Evolutionary conservation across 2,329 filamentous ascomycete genomes (phyloP), one percentile per base, ranked within the genome.

Genomic region (Scedosporium minutisporum): DNA sequence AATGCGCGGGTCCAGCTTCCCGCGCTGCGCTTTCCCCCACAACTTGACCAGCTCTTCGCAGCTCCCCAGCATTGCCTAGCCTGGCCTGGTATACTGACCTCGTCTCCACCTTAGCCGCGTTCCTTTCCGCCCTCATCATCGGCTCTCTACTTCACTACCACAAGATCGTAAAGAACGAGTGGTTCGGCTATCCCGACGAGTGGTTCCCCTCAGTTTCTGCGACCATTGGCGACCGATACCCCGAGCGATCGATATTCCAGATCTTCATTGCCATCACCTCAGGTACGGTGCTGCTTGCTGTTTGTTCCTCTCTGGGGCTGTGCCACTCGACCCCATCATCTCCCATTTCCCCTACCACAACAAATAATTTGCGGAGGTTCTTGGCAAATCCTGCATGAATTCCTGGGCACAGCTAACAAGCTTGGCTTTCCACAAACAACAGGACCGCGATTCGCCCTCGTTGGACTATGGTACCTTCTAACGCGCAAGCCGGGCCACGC

Each of bases 111-210:
- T 23, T 55, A 91, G 88, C 83, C 70, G 93, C 93, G 63, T 97
- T 97, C 72, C 67, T 96, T 66, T 91, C 91, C 72, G 93, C 93
- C 64, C 80, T 97, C 67, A 74, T 93, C 63, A 87, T 96, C 65
- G 93, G 93, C 67, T 80, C 87, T 63, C 83, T 81, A 62, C 82
- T 99, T 58, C 95, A 99, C 77, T 97, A 95, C 78, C 85, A 89
- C 72, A 99, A 99, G 80, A 99, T 99, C 68, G 95, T 99, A 63
- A 82, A 97, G 76, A 99, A 99, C 76, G 92, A 99, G 76, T 90
- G 93, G 78, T 96, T 92, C 75, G 91, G 91, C 69, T 96, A 96
- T 72, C 93, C 93, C 1, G 81, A 96, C 68, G 93, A 97, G 80
- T 97, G 93, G 93, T 96, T 96, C 71, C 93, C 93, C 64, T 96